A percentile compares a stretch with the other conserved stretches of the same genome.
phyloP scores from a whole-genome alignment of 345 rosid genomes.

The Syzygium aqueum region DNA sequence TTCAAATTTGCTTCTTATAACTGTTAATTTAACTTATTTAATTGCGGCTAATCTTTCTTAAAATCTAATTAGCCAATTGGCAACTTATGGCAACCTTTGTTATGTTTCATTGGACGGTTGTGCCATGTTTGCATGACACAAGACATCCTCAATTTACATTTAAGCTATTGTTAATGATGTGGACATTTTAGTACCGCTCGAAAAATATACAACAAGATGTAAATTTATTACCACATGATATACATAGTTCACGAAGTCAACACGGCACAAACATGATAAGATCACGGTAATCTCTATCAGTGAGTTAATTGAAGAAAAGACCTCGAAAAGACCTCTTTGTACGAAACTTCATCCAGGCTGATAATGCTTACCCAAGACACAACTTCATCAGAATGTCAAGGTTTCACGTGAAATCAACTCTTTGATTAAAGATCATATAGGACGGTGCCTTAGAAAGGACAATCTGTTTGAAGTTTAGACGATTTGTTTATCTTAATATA shows the following conservation, averaged over 20 bases:
- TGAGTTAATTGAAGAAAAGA: not conserved
- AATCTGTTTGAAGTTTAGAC: not conserved
- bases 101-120: not conserved
- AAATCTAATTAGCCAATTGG: not conserved
- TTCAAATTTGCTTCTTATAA: not conserved
- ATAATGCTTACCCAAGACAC: not conserved
- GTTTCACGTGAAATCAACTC: not conserved
- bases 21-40: not conserved
- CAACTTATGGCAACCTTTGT: not conserved
- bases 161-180: not conserved
- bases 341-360: not conserved
- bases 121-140: not conserved
- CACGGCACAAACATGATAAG: not conserved
- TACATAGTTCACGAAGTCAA: not conserved
- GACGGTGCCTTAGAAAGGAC: not conserved
- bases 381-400: not conserved
- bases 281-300: not conserved
- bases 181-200: not conserved
- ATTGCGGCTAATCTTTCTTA: not conserved
- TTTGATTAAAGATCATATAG: not conserved
- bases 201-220: not conserved
- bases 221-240: not conserved
- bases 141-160: not conserved
- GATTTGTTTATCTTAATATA: not conserved
- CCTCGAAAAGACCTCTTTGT: not conserved